These are phyloP conservation scores for Colletotrichum sp. DNA, from an alignment of 2,329 filamentous ascomycete species.

Conservation along the genomic window DNA sequence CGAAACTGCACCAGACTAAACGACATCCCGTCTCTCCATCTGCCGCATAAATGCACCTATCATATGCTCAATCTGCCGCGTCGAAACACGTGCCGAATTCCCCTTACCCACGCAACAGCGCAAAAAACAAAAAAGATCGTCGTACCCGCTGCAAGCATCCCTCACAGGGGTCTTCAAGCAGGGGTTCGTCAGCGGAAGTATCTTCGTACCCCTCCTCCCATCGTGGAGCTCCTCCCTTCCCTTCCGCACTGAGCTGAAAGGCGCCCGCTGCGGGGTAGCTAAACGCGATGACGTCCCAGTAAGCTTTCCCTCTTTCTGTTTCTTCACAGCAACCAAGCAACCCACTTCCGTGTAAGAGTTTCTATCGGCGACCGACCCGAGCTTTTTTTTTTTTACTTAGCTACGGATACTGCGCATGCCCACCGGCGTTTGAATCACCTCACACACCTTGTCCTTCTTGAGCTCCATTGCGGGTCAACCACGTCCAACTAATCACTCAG, in stretches of 20 bases:
- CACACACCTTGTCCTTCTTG: background rate
- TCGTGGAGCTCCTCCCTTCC: background rate
- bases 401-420: background rate
- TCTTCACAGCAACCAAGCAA: background rate
- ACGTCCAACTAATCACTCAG: background rate
- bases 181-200: background rate
- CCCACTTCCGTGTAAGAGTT: background rate
- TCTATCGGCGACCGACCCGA: background rate
- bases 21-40: background rate
- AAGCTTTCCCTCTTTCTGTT: background rate
- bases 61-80: background rate
- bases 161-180: background rate
- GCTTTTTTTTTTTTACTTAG: too few relatives aligned
- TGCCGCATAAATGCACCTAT: background rate
- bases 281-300: background rate
- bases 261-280: constrained; percentile 1
- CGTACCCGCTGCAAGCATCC: constrained; percentile 3
- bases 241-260: background rate
- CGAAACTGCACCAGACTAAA: background rate
- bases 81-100: background rate
- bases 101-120: background rate
- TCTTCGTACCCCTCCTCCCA: background rate
- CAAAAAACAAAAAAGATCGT: background rate
- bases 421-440: constrained; percentile 8
- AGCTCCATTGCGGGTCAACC: background rate